phyloP scores from a whole-genome alignment of 176 grass and related monocot species.

The Thalia dealbata region DNA sequence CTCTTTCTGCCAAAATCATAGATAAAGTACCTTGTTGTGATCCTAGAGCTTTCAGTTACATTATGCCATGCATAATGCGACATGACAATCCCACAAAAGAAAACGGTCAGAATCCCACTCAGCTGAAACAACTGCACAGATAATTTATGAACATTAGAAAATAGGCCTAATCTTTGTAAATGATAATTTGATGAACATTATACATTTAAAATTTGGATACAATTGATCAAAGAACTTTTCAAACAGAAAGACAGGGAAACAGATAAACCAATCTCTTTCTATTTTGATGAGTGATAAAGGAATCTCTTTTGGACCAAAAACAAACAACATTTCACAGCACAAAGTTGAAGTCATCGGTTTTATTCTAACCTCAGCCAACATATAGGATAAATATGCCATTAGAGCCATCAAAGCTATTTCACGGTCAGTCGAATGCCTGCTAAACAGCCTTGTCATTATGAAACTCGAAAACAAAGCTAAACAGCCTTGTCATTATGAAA shows the following conservation, averaged over 20 bases:
- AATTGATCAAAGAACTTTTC: background rate
- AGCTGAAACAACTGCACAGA: constrained; percentile 40
- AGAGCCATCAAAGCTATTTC: constrained; percentile 83
- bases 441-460: constrained; percentile 21
- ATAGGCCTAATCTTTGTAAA: background rate
- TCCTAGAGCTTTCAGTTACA: constrained; percentile 69
- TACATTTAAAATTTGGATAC: background rate
- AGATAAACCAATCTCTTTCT: no score
- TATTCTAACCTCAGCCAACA: constrained; percentile 66
- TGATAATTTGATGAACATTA: background rate
- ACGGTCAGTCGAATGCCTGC: constrained; percentile 79
- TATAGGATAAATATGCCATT: constrained; percentile 94
- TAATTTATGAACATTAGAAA: background rate
- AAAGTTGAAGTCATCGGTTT: background rate
- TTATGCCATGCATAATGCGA: constrained; percentile 97
- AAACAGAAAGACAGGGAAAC: background rate
- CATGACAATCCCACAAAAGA: constrained; percentile 90
- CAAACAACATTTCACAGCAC: background rate
- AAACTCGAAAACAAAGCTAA: constrained; percentile 23
- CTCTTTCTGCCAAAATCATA: background rate
- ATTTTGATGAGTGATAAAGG: no score
- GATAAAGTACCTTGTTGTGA: constrained; percentile 52
- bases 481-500: constrained; percentile 13
- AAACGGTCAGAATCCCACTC: constrained; percentile 86
- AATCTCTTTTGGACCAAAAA: background rate